phyloP scores from a whole-genome alignment of 2,329 filamentous ascomycete genomes.

The Aureobasidium sp. region DNA sequence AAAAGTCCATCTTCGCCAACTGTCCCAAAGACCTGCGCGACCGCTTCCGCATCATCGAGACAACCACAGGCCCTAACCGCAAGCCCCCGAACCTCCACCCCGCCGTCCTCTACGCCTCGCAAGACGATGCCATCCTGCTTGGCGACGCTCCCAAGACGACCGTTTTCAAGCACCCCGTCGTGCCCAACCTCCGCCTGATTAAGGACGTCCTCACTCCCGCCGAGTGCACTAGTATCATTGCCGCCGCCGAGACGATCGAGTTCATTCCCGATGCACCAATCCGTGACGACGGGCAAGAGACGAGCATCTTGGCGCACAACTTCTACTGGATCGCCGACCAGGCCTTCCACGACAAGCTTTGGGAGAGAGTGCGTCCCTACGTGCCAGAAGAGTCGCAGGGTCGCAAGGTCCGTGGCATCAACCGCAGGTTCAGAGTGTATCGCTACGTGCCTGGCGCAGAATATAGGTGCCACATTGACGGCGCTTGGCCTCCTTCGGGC shows the following conservation, averaged over 20 bases:
- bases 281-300: conserved; percentile 53
- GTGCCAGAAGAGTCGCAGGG: conserved; percentile 50
- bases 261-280: conserved; percentile 62
- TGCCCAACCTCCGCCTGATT: conserved; percentile 54
- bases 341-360: conserved; percentile 54
- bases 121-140: conserved; percentile 49
- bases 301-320: conserved; percentile 61
- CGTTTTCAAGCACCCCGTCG: conserved; percentile 51
- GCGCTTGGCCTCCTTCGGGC: conserved; percentile 64
- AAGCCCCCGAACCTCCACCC: conserved; percentile 62
- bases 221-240: conserved; percentile 60
- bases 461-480: conserved; percentile 63
- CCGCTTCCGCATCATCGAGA: conserved; percentile 52
- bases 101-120: conserved; percentile 56
- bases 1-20: conserved; percentile 45
- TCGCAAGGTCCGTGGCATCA: conserved; percentile 52
- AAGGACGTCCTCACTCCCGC: conserved; percentile 50
- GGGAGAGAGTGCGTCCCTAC: conserved; percentile 51
- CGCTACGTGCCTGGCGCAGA: conserved; percentile 65
- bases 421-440: conserved; percentile 63
- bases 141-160: conserved; percentile 38
- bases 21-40: conserved; percentile 31
- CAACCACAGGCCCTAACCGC: conserved; percentile 48
- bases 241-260: conserved; percentile 55
- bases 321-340: conserved; percentile 65